Conservation (phyloP, 73 alveolate genomes). For the Paramecium primaurelia region DNA sequence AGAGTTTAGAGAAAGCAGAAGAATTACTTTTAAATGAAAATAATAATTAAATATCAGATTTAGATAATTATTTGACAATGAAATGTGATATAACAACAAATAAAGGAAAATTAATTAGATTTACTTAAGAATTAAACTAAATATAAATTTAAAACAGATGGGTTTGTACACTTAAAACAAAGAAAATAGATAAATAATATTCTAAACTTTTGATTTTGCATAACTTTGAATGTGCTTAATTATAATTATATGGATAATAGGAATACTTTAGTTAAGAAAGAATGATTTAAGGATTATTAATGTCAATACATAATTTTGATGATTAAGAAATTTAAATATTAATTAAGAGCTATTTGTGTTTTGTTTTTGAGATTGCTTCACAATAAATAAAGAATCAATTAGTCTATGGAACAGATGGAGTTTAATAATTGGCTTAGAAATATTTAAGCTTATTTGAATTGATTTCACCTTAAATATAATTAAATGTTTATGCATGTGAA, state of each 20-base stretch:
- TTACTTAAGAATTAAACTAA: not conserved
- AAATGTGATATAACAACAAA: not conserved
- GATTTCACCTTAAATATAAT: not conserved
- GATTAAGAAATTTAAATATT: not conserved
- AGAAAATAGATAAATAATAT: not conserved
- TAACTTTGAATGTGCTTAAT: slow-evolving; percentile 26
- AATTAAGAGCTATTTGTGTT: not conserved
- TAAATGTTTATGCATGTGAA: not conserved
- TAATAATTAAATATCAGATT: not conserved
- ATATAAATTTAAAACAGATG: not conserved
- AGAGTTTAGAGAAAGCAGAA: slow-evolving; percentile 25
- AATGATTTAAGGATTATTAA: not conserved
- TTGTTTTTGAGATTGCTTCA: slow-evolving; percentile 17
- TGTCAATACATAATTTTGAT: slow-evolving; percentile 12
- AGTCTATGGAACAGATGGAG: not conserved
- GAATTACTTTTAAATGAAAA: not conserved
- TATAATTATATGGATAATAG: slow-evolving; percentile 2
- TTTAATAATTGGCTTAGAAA: not conserved
- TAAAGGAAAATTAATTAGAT: not conserved
- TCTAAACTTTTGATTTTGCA: not conserved
- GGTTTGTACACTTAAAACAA: not conserved
- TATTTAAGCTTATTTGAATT: not conserved
- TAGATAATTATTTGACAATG: not conserved
- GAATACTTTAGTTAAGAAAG: slow-evolving; percentile 39
- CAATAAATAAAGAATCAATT: not conserved